These are phyloP conservation scores for Leccinum imitatum DNA, from an alignment of 768 basidiomycete species.

Conservation along the genomic window DNA sequence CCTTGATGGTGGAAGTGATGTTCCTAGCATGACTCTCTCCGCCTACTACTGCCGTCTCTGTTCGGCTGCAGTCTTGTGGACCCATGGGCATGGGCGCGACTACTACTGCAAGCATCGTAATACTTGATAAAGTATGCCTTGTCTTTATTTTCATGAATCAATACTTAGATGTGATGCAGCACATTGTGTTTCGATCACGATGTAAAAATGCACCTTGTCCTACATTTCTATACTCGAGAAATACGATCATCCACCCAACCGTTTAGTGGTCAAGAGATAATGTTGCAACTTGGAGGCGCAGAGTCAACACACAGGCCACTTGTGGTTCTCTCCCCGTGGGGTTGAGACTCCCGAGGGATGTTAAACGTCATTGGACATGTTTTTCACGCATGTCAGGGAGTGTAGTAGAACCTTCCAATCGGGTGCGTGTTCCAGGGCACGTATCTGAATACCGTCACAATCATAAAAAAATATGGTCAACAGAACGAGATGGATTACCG, in stretches of 20 bases:
- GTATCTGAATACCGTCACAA: background rate
- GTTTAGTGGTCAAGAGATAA: background rate
- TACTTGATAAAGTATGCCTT: background rate
- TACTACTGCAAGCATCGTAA: background rate
- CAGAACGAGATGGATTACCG: background rate
- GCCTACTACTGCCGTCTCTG: background rate
- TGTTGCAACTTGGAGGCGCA: background rate
- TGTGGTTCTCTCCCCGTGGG: background rate
- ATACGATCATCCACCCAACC: background rate
- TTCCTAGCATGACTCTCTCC: background rate
- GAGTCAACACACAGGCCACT: background rate
- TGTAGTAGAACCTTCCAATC: background rate
- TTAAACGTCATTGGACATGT: background rate
- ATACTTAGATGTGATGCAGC: background rate
- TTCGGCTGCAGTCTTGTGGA: background rate
- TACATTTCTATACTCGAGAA: background rate
- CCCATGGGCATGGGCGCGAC: background rate
- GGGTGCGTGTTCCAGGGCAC: background rate
- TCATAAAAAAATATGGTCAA: background rate
- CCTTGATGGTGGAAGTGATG: background rate
- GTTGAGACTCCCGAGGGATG: background rate
- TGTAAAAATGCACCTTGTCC: background rate
- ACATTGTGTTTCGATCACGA: background rate
- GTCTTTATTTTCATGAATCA: background rate
- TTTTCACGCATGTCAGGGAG: background rate